These are phyloP conservation scores for Chaetomium strumarium DNA, from an alignment of 2,329 filamentous ascomycete species.

Conservation along the genomic window DNA sequence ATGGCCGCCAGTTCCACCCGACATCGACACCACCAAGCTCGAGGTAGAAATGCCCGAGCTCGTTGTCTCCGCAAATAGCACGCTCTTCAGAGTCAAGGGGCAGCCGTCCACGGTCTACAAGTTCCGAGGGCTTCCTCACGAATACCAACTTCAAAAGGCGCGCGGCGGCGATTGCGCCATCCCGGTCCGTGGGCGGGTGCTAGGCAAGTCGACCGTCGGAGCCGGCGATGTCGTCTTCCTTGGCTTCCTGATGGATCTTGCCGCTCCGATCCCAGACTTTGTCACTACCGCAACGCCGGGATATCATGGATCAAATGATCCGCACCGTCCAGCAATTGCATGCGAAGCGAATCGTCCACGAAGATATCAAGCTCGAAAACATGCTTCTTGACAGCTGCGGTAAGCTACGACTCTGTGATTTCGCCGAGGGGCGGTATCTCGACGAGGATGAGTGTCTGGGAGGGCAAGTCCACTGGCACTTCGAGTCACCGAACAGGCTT, in stretches of 20 bases:
- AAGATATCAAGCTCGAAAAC: slow-evolving; percentile 2
- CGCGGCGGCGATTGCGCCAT: slow-evolving; percentile 3
- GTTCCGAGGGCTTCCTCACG: neutral
- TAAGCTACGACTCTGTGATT: slow-evolving; percentile 1
- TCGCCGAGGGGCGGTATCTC: slow-evolving; percentile 1
- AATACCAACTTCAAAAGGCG: slow-evolving; percentile 4
- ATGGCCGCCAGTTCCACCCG: neutral
- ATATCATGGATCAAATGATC: slow-evolving; percentile 8
- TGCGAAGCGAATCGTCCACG: slow-evolving; percentile 1
- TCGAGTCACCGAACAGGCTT: slow-evolving; percentile 9
- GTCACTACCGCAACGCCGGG: neutral
- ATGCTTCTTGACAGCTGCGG: slow-evolving; percentile 4
- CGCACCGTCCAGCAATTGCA: neutral
- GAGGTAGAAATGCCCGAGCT: neutral
- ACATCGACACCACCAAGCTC: neutral
- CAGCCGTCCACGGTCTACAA: neutral
- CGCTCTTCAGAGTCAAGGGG: neutral
- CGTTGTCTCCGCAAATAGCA: neutral
- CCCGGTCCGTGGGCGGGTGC: neutral
- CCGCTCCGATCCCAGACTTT: neutral
- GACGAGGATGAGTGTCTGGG: slow-evolving; percentile 5
- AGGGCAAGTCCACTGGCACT: neutral
- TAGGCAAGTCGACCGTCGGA: neutral
- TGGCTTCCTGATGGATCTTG: slow-evolving; percentile 5
- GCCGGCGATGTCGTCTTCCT: neutral